Evolutionary conservation across 1,284 basidiomycete species (phyloP).

Genomic region (Papiliotrema flavescens): DNA sequence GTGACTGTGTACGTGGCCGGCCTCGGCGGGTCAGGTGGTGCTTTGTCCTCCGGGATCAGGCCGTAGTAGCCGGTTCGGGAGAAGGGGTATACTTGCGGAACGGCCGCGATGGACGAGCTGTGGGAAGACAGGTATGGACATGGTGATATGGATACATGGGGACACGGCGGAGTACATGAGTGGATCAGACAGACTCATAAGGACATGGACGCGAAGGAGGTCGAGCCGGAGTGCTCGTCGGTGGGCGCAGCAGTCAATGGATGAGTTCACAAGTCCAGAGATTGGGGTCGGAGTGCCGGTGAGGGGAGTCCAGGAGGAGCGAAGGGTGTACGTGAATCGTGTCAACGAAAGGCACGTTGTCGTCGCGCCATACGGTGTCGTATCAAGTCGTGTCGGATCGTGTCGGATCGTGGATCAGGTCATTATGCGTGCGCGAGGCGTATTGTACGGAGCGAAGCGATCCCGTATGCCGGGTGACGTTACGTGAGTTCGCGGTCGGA

Average conservation of each 20-base stretch:
- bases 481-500: background rate
- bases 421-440: too few species aligned
- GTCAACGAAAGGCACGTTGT: too few species aligned
- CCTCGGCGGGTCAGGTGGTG: slow-evolving; percentile 2
- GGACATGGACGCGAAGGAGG: background rate
- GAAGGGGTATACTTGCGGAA: slow-evolving; percentile 21
- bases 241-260: background rate
- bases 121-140: background rate
- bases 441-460: too few species aligned
- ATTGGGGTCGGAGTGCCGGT: too few species aligned
- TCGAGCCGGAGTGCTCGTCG: background rate
- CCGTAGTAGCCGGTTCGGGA: slow-evolving; percentile 21
- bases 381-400: too few species aligned
- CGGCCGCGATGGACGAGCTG: slow-evolving; percentile 14
- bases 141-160: background rate
- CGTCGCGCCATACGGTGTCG: too few species aligned
- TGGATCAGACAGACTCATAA: background rate
- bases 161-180: background rate
- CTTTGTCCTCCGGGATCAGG: slow-evolving; percentile 3
- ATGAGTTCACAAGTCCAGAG: background rate
- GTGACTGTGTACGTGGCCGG: slow-evolving; percentile 6
- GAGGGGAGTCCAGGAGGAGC: too few species aligned
- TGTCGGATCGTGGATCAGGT: too few species aligned
- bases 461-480: too few species aligned
- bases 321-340: too few species aligned